Evolutionary conservation across 805 yeast genomes (phyloP), one percentile per base, ranked within the genome.

Genomic region (Pichia sporocuriosa): DNA sequence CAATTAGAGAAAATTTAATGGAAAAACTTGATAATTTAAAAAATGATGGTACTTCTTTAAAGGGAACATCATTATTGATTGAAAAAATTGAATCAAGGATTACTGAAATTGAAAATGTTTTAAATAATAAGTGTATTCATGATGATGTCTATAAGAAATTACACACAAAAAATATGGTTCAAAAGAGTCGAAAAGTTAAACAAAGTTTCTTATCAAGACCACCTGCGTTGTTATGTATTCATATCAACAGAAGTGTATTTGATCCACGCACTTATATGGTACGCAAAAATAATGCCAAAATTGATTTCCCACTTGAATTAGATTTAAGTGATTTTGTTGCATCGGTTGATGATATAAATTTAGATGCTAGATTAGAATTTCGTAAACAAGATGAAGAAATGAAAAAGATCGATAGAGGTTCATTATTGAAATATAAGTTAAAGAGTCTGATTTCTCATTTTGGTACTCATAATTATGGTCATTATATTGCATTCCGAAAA

Each of bases 391-490:
- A 75, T 46, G 70, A 66, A 58, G 37, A 38, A n/a, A 42, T 42
- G 11, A 29, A 30, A 26, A 42, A 38, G 10, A 19, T 40, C 17
- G 41, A 19, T 15, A 15, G 31, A 21, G 33, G 34, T n/a, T 28
- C 24, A 12, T 10, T 11, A 3, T 58, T 82, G 33, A 65, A 71
- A 3, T 90, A 90, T 59, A 71, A 78, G 30, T 69, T 90, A 47
- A 84, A 84, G 56, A 85, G 96, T 1, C 93, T 85, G 1, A 84
- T 90, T 34, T 80, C 90, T 1, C 98, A 90, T 61, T 89, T 82
- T 59, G 98, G 98, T 37, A 84, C 96, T 1, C 97, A 93, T 54
- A 88, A 90, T 54, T 93, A 87, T 58, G 98, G 98, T n/a, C 98
- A 90, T 61, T 90, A 90, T 58, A 84, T 90, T 46, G 87, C 94